These are phyloP conservation scores for Boletales sp. DNA, from an alignment of 768 basidiomycete genomes.

Conservation along the genomic window DNA sequence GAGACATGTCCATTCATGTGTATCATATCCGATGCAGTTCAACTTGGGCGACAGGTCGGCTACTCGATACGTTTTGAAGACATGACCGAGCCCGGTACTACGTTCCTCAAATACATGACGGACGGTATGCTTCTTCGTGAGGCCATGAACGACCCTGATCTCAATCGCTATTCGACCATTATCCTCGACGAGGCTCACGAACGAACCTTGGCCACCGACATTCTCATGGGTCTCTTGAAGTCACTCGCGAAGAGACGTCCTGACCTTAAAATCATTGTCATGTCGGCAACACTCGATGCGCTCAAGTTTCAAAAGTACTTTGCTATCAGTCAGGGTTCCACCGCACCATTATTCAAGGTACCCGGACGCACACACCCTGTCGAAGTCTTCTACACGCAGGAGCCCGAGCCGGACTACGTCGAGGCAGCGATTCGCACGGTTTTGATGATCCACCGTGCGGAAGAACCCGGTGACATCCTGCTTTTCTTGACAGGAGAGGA, in stretches of 20 bases:
- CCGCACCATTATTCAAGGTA: conserved; percentile 83
- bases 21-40: conserved; percentile 48
- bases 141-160: conserved; percentile 93
- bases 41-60: conserved; percentile 91
- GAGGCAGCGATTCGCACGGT: conserved; percentile 96
- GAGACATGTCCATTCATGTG: conserved; percentile 2
- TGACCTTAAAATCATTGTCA: conserved; percentile 96
- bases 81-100: conserved; percentile 72
- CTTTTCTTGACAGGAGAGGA: conserved; percentile 98
- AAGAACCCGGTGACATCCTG: conserved; percentile 88
- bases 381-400: conserved; percentile 91
- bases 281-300: conserved; percentile 97
- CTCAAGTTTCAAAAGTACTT: conserved; percentile 98
- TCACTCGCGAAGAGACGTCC: conserved; percentile 69
- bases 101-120: conserved; percentile 99
- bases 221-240: conserved; percentile 96
- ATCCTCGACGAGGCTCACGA: conserved; percentile 99
- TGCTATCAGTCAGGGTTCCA: conserved; percentile 36
- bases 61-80: conserved; percentile 99
- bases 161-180: conserved; percentile 91
- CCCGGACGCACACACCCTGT: conserved; percentile 94
- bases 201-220: conserved; percentile 95
- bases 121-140: conserved; percentile 99
- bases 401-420: conserved; percentile 93
- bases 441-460: conserved; percentile 94